These are phyloP conservation scores for Leccinum incarnatum DNA, from an alignment of 768 basidiomycete genomes.

Conservation along the genomic window DNA sequence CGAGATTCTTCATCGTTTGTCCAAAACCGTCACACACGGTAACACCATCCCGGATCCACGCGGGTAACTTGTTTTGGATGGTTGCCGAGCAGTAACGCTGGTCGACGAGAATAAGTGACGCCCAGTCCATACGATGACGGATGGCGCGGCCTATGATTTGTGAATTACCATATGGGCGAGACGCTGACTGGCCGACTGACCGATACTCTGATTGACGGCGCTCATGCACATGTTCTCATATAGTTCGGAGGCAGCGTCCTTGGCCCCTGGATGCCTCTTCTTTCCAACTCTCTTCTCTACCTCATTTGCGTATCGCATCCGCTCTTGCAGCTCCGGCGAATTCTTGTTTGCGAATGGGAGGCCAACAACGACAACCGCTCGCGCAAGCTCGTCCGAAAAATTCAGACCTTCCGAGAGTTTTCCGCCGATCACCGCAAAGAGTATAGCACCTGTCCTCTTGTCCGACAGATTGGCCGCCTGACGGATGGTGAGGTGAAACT, in stretches of 20 bases:
- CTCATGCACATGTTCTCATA: constrained; percentile 93
- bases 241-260: constrained; percentile 75
- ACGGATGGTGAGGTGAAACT: constrained; percentile 4
- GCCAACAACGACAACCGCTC: constrained; percentile 84
- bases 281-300: constrained; percentile 45
- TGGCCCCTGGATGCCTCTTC: constrained; percentile 37
- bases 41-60: constrained; percentile 77
- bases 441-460: constrained; percentile 61
- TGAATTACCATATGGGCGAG: constrained; percentile 1
- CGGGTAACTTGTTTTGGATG: constrained; percentile 80
- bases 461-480: constrained; percentile 23
- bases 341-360: constrained; percentile 91
- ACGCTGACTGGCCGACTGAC: constrained; percentile 39
- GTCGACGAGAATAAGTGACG: constrained; percentile 85
- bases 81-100: constrained; percentile 67
- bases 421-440: constrained; percentile 94
- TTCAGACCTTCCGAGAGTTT: constrained; percentile 94
- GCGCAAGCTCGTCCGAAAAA: constrained; percentile 77
- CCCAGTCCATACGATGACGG: constrained; percentile 89
- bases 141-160: constrained; percentile 76
- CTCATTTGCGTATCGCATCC: constrained; percentile 83
- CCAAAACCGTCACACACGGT: constrained; percentile 65
- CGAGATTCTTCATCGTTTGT: constrained; percentile 64
- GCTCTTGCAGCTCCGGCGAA: constrained; percentile 88
- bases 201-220: constrained; percentile 96